Evolutionary conservation across 2,329 filamentous ascomycete genomes (phyloP).

Genomic region (Sarocladiaceae sp.): DNA sequence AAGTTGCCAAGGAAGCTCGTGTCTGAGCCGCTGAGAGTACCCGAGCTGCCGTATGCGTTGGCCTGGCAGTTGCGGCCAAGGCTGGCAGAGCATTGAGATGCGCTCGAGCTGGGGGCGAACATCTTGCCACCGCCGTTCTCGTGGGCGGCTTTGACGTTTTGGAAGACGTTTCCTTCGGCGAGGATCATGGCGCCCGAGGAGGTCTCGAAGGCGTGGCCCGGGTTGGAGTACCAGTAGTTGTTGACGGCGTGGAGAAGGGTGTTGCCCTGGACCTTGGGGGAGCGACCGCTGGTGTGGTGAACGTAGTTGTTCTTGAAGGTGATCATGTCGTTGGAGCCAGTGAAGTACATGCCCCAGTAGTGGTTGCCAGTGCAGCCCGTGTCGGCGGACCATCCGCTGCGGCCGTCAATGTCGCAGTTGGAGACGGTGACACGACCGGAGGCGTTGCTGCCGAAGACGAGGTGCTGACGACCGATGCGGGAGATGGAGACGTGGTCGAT

Average conservation of each 20-base stretch:
- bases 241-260: constrained; percentile 44
- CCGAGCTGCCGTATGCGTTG: constrained; percentile 32
- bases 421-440: constrained; percentile 52
- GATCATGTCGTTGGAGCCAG: constrained; percentile 31
- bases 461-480: constrained; percentile 36
- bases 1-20: constrained; percentile 44
- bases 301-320: constrained; percentile 57
- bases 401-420: constrained; percentile 54
- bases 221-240: constrained; percentile 19
- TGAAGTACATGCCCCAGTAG: constrained; percentile 27
- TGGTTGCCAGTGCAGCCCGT: constrained; percentile 34
- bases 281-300: constrained; percentile 50
- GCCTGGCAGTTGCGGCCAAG: constrained; percentile 9
- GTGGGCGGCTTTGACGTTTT: constrained; percentile 35
- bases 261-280: constrained; percentile 51
- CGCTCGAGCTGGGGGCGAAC: constrained; percentile 17
- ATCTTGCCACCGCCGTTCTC: constrained; percentile 12
- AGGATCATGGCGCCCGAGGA: constrained; percentile 37
- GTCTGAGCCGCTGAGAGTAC: constrained; percentile 32
- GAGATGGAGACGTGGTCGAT: constrained; percentile 47
- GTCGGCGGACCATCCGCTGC: constrained; percentile 29
- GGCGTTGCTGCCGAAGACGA: constrained; percentile 48
- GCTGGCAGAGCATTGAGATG: constrained; percentile 12
- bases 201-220: constrained; percentile 52
- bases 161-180: constrained; percentile 53